Percentiles rank a stretch among this genome's conserved stretches.
Evolutionary conservation across 352 stramenopile species (phyloP).

Genomic region (Heterotrichella gracilis): DNA sequence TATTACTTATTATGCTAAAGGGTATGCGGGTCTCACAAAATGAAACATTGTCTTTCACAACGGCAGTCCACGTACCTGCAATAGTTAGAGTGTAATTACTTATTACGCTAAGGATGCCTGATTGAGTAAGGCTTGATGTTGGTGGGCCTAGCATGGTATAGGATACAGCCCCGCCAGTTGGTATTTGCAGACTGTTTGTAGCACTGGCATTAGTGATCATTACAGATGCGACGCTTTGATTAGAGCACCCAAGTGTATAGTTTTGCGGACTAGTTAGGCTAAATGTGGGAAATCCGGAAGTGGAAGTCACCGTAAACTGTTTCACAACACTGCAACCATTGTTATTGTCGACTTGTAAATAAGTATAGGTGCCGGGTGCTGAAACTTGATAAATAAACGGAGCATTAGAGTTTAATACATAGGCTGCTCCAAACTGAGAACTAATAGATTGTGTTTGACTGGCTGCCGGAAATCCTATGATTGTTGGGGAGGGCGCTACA

Average conservation of each 20-base stretch:
- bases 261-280: background rate
- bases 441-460: background rate
- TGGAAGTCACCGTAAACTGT: background rate
- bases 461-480: background rate
- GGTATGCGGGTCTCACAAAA: background rate
- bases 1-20: background rate
- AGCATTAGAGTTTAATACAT: background rate
- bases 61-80: background rate
- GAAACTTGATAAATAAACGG: background rate
- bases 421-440: background rate
- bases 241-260: background rate
- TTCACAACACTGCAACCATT: background rate
- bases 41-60: background rate
- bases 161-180: background rate
- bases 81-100: background rate
- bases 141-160: too few species aligned
- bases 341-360: background rate
- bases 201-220: background rate
- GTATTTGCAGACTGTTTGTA: background rate
- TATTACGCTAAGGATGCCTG: too few species aligned
- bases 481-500: background rate
- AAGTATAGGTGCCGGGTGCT: background rate
- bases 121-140: too few species aligned
- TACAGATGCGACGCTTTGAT: background rate
- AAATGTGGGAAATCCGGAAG: background rate